These are phyloP conservation scores for Cicer bijugum DNA, from an alignment of 306 rosid species.

Conservation along the genomic window DNA sequence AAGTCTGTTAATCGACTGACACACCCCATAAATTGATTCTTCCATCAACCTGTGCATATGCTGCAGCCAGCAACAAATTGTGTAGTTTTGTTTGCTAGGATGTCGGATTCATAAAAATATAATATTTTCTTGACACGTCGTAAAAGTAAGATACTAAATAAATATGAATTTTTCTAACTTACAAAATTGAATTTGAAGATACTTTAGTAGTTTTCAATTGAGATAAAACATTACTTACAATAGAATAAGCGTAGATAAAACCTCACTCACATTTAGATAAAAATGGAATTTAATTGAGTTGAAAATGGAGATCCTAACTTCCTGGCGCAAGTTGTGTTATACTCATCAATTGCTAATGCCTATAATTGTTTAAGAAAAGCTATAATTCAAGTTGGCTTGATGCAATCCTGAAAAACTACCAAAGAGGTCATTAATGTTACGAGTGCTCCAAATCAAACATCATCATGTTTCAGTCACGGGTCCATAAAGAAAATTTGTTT, in stretches of 20 bases:
- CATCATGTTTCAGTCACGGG: no score
- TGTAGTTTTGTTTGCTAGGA: not conserved
- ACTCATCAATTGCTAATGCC: not conserved
- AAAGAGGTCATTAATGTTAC: no score
- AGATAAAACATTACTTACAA: no score
- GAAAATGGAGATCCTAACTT: slow-evolving; percentile 37
- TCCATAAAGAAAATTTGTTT: no score
- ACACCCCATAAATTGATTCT: slow-evolving; percentile 19
- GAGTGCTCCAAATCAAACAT: no score
- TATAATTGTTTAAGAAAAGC: not conserved
- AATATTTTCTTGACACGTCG: not conserved
- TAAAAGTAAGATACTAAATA: no score
- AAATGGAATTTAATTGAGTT: slow-evolving; percentile 1
- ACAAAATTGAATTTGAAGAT: no score
- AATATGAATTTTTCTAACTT: no score
- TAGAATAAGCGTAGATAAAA: no score
- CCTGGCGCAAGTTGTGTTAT: slow-evolving; percentile 12
- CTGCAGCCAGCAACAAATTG: slow-evolving; percentile 11
- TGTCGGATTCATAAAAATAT: not conserved
- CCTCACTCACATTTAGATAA: not conserved
- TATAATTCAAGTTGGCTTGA: no score
- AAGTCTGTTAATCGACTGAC: slow-evolving; percentile 22
- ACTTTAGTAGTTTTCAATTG: no score
- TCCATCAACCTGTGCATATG: slow-evolving; percentile 33
- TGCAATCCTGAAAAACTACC: no score